phyloP scores from a whole-genome alignment of 495 filamentous ascomycete genomes.

The Neurospora sp. region DNA sequence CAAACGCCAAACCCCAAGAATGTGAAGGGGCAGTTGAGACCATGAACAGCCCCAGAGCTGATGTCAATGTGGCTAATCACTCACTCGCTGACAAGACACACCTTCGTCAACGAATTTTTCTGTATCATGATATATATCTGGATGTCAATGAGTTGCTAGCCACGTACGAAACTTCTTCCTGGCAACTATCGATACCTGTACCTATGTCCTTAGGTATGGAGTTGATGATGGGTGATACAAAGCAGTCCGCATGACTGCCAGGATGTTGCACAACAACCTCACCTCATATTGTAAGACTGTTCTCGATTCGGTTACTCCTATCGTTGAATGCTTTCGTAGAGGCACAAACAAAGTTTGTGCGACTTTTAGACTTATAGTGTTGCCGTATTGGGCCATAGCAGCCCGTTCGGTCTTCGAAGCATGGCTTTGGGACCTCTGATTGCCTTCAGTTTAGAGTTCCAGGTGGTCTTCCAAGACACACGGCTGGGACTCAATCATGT shows the following conservation, averaged over 20 bases:
- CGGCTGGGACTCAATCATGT: not conserved
- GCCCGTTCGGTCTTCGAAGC: too few species aligned
- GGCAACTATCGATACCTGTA: not conserved
- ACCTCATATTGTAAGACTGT: not conserved
- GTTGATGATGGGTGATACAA: not conserved
- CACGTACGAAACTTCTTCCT: not conserved
- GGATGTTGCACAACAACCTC: not conserved
- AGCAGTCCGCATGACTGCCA: not conserved
- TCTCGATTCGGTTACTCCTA: not conserved
- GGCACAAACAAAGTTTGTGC: not conserved
- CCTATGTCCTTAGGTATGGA: too few species aligned
- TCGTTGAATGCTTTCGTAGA: not conserved
- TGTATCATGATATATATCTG: too few species aligned
- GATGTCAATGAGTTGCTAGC: not conserved
- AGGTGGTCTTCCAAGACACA: not conserved
- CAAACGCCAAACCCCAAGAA: too few species aligned
- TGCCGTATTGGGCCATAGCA: not conserved
- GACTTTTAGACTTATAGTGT: not conserved
- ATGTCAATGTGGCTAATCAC: not conserved
- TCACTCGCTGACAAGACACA: not conserved
- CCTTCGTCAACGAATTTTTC: not conserved
- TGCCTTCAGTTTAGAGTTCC: too few species aligned
- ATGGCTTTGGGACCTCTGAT: too few species aligned
- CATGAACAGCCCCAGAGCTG: not conserved
- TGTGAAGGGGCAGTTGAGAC: not conserved